Conservation (phyloP, 768 basidiomycete species). For the Phaffia tasmanica region DNA sequence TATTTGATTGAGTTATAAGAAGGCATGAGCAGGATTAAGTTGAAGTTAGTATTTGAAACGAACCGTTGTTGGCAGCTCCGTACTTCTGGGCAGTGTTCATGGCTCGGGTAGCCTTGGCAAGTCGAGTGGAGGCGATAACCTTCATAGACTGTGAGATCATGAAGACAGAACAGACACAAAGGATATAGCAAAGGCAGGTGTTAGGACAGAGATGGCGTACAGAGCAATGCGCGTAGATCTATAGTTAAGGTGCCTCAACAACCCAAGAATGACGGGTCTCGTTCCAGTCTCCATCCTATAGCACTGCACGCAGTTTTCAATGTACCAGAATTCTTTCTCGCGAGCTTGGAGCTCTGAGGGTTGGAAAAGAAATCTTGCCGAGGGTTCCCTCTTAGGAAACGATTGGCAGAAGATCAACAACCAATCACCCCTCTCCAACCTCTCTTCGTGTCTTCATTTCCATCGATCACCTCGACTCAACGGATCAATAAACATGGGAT, state of each 20-base stretch:
- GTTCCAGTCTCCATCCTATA: too few relatives aligned
- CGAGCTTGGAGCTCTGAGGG: too few relatives aligned
- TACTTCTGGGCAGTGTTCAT: conserved; percentile 86
- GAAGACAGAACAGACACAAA: neutral
- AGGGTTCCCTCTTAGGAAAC: too few relatives aligned
- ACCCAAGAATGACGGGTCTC: neutral
- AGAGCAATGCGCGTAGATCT: neutral
- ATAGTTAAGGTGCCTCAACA: neutral
- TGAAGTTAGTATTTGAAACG: conserved; percentile 31
- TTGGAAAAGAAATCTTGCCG: too few relatives aligned
- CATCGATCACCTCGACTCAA: too few relatives aligned
- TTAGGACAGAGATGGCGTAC: neutral
- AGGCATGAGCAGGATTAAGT: neutral
- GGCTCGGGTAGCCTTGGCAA: conserved; percentile 86
- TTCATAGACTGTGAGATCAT: conserved; percentile 67
- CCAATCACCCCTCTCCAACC: too few relatives aligned
- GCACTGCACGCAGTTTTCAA: too few relatives aligned
- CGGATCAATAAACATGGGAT: too few relatives aligned
- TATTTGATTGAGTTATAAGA: neutral
- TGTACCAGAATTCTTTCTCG: too few relatives aligned
- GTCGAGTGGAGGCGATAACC: conserved; percentile 97
- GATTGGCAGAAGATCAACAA: too few relatives aligned
- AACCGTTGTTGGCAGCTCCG: conserved; percentile 81
- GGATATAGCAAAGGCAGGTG: neutral
- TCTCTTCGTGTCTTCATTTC: too few relatives aligned